Percentiles rank a stretch among this genome's conserved stretches.
These are phyloP conservation scores for Neofusicoccum cordaticola DNA, from an alignment of 2,329 filamentous ascomycete species.

Conservation along the genomic window DNA sequence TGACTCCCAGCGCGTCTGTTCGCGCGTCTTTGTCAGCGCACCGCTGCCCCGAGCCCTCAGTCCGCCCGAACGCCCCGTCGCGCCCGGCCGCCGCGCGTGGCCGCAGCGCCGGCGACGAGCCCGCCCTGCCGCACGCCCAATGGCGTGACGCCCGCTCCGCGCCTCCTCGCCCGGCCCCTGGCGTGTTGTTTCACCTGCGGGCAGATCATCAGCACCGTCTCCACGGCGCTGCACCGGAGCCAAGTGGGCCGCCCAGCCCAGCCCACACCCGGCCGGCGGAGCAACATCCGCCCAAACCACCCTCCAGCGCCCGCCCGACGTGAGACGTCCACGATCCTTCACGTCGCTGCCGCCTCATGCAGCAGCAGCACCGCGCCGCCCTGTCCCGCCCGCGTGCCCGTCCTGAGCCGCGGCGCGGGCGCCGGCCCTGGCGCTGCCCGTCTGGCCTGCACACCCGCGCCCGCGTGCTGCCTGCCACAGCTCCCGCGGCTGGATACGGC, in stretches of 20 bases:
- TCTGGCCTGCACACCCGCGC: too few relatives aligned
- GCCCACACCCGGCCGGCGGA: background rate
- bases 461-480: too few relatives aligned
- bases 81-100: too few relatives aligned
- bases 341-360: background rate
- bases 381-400: background rate
- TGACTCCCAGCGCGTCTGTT: background rate
- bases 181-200: background rate
- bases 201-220: slow-evolving; percentile 10
- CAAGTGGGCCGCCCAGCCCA: background rate
- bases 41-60: background rate
- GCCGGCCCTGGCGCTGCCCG: too few relatives aligned
- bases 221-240: slow-evolving; percentile 9
- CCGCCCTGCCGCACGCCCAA: background rate
- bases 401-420: background rate
- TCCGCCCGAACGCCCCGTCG: background rate
- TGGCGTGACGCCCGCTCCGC: background rate
- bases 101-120: too few relatives aligned
- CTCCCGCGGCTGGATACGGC: background rate
- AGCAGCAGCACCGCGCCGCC: background rate
- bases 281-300: background rate
- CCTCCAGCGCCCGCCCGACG: background rate
- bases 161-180: background rate
- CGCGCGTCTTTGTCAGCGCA: too few relatives aligned
- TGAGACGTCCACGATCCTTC: background rate